phyloP scores from a whole-genome alignment of 495 filamentous ascomycete genomes.

The Penicillium subrubescens region DNA sequence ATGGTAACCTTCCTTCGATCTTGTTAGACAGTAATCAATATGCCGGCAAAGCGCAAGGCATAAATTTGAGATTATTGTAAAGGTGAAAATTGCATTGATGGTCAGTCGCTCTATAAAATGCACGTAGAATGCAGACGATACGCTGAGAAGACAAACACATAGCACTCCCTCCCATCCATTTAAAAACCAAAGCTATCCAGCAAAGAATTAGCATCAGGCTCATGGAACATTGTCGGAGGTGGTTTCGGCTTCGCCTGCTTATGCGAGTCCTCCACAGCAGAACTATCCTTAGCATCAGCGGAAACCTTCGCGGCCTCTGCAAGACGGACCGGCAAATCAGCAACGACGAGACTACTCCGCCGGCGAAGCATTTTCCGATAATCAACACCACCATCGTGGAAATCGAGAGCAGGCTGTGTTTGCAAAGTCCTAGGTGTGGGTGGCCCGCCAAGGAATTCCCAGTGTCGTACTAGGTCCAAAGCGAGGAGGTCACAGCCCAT shows the following conservation, averaged over 20 bases:
- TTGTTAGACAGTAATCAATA: neutral
- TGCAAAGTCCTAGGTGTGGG: constrained; percentile 34
- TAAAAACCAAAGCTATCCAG: constrained; percentile 79
- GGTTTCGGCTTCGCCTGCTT: constrained; percentile 54
- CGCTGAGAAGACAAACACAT: constrained; percentile 3
- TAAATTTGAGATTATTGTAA: neutral
- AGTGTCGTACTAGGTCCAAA: constrained; percentile 77
- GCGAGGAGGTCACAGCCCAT: constrained; percentile 98
- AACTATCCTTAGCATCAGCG: constrained; percentile 28
- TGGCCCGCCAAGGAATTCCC: constrained; percentile 71
- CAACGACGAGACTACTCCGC: constrained; percentile 76
- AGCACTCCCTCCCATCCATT: neutral
- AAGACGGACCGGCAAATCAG: constrained; percentile 62
- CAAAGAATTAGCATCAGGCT: constrained; percentile 83
- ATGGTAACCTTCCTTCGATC: neutral
- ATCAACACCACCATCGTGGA: constrained; percentile 52
- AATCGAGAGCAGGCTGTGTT: constrained; percentile 24
- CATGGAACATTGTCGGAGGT: constrained; percentile 81
- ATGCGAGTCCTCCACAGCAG: constrained; percentile 7
- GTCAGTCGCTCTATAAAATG: constrained; percentile 13
- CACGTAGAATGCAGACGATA: constrained; percentile 5
- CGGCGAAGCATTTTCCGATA: constrained; percentile 70
- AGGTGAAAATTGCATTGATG: neutral
- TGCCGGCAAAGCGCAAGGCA: neutral
- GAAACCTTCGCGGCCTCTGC: constrained; percentile 12